Percentiles rank a stretch among this genome's conserved stretches.
phyloP scores from a whole-genome alignment of 2,329 filamentous ascomycete genomes.

The Nigrospora sphaerica region DNA sequence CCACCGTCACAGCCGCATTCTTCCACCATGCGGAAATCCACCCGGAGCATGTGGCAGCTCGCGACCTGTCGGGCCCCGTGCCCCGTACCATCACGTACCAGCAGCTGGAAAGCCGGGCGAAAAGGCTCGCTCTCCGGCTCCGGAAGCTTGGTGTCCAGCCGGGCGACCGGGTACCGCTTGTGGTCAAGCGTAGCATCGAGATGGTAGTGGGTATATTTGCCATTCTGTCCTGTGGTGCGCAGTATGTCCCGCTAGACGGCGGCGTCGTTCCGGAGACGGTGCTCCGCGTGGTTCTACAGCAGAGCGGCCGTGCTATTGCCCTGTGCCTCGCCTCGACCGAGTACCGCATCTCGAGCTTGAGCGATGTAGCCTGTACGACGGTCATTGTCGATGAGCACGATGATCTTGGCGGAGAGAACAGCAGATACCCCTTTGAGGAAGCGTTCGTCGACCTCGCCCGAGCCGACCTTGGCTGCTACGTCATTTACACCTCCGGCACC shows the following conservation, averaged over 20 bases:
- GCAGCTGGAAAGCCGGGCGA: slow-evolving; percentile 33
- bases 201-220: slow-evolving; percentile 52
- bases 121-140: slow-evolving; percentile 33
- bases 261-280: slow-evolving; percentile 41
- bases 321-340: slow-evolving; percentile 37
- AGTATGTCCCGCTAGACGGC: slow-evolving; percentile 54
- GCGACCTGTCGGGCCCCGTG: slow-evolving; percentile 7
- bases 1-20: slow-evolving; percentile 8
- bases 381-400: slow-evolving; percentile 6
- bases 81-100: slow-evolving; percentile 33
- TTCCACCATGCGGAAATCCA: slow-evolving; percentile 7
- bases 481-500: slow-evolving; percentile 49
- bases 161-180: slow-evolving; percentile 42
- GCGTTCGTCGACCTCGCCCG: slow-evolving; percentile 9
- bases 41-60: slow-evolving; percentile 6
- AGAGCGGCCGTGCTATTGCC: slow-evolving; percentile 35
- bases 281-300: slow-evolving; percentile 39
- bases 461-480: slow-evolving; percentile 19
- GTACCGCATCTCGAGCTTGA: slow-evolving; percentile 21
- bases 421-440: slow-evolving; percentile 5
- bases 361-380: slow-evolving; percentile 19
- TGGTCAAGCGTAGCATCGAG: slow-evolving; percentile 47
- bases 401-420: slow-evolving; percentile 5
- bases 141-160: slow-evolving; percentile 29
- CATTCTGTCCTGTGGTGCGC: slow-evolving; percentile 47